Percentiles rank a stretch among this genome's conserved stretches.
Conservation (phyloP, 352 stramenopile species). For the Pythium brachiatum region DNA sequence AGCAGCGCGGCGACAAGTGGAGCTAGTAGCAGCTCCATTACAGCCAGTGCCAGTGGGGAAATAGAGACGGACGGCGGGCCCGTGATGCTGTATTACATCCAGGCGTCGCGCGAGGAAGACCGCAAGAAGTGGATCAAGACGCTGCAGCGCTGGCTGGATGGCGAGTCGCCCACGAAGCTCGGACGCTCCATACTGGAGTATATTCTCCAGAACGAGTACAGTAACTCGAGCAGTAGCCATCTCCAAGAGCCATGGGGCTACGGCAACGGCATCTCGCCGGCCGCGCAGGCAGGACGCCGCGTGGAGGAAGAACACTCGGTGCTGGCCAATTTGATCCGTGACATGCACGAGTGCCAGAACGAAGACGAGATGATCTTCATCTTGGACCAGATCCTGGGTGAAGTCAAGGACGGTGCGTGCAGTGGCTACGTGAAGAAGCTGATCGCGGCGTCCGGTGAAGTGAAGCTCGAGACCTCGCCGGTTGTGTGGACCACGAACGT, state of each 20-base stretch:
- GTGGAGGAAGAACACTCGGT: constrained; percentile 74
- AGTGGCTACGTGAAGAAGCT: constrained; percentile 75
- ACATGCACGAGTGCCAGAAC: constrained; percentile 69
- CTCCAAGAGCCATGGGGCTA: constrained; percentile 16
- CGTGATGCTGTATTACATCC: constrained; percentile 68
- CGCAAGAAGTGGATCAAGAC: constrained; percentile 69
- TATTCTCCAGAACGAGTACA: constrained; percentile 77
- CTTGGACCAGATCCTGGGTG: constrained; percentile 73
- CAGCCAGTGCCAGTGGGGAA: constrained; percentile 17
- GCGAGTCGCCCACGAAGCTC: constrained; percentile 47
- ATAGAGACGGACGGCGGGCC: constrained; percentile 25
- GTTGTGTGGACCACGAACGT: constrained; percentile 70
- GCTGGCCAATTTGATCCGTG: constrained; percentile 69
- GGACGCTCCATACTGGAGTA: constrained; percentile 65
- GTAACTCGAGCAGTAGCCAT: constrained; percentile 30
- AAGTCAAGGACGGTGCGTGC: constrained; percentile 63
- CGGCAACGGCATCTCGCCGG: constrained; percentile 34
- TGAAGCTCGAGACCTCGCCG: constrained; percentile 59
- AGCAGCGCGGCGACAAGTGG: neutral
- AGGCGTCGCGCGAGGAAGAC: constrained; percentile 58
- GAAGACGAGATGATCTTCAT: constrained; percentile 85
- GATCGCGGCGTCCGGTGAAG: constrained; percentile 63
- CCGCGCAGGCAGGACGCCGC: constrained; percentile 44
- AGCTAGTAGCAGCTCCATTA: neutral
- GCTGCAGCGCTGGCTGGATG: constrained; percentile 72